Evolutionary conservation across 257 asterid species (phyloP).

Genomic region (Ilex aquifolium): DNA sequence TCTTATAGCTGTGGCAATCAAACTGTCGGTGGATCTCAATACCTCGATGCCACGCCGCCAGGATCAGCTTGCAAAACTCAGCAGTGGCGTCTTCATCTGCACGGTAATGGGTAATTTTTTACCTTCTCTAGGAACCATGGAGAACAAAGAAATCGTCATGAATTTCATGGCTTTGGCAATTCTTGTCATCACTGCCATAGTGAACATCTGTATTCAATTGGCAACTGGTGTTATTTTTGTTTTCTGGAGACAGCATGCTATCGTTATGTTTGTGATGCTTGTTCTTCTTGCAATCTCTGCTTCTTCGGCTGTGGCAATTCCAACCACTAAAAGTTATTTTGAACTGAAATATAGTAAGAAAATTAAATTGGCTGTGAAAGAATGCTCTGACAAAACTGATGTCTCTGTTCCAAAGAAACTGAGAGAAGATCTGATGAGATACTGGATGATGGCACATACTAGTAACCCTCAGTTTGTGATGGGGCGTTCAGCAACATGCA

Average conservation of each 20-base stretch:
- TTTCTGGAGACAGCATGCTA: conserved; percentile 48
- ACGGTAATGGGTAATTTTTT: conserved; percentile 56
- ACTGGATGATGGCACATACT: conserved; percentile 93
- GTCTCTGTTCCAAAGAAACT: conserved; percentile 27
- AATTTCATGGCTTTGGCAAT: conserved; percentile 63
- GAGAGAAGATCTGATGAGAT: conserved; percentile 44
- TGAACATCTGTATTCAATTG: conserved; percentile 55
- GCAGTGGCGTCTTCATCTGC: conserved; percentile 58
- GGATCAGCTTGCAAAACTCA: conserved; percentile 70
- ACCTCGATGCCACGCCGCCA: conserved; percentile 68
- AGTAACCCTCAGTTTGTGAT: conserved; percentile 69
- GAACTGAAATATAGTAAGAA: conserved; percentile 45
- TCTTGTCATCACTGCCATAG: conserved; percentile 54
- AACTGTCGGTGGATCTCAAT: conserved; percentile 70
- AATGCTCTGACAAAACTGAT: conserved; percentile 22
- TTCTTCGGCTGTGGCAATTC: conserved; percentile 55
- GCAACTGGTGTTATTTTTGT: conserved; percentile 66
- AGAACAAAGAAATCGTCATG: conserved; percentile 52
- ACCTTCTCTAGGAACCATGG: conserved; percentile 72
- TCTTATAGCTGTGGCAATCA: conserved; percentile 57
- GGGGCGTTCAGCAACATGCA: conserved; percentile 71
- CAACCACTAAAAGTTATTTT: conserved; percentile 44
- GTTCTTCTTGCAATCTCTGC: conserved; percentile 35
- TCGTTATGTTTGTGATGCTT: conserved; percentile 44
- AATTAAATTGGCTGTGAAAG: conserved; percentile 28